Evolutionary conservation across 1,284 basidiomycete species (phyloP).

Genomic region (Vanrija sp.): DNA sequence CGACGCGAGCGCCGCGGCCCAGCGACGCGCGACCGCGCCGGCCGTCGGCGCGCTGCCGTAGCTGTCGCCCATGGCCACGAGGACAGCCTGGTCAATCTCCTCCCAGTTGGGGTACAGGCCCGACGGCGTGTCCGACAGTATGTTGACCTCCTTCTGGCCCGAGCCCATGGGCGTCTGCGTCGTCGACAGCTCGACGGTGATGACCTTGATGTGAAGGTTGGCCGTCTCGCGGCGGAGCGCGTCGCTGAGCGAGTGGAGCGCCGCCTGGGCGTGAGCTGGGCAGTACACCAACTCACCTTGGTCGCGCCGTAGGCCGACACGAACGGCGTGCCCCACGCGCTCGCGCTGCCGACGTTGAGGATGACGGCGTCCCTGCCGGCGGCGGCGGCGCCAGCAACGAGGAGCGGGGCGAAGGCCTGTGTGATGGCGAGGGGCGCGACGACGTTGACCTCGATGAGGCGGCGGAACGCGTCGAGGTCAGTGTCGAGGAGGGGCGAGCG

Average conservation of each 20-base stretch:
- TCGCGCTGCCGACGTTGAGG: slow-evolving; percentile 22
- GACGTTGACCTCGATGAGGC: slow-evolving; percentile 25
- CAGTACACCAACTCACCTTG: neutral
- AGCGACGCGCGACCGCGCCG: neutral
- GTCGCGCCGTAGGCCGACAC: slow-evolving; percentile 10
- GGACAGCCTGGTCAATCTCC: neutral
- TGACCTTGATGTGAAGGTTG: slow-evolving; percentile 4
- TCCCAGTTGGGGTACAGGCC: neutral
- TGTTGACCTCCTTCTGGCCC: neutral
- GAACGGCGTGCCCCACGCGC: slow-evolving; percentile 11
- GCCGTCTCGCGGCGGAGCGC: slow-evolving; percentile 15
- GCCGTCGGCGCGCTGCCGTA: neutral
- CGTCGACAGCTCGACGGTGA: neutral
- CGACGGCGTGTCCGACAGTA: neutral
- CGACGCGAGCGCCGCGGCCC: neutral
- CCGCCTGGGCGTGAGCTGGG: slow-evolving; percentile 14
- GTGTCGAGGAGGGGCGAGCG: slow-evolving; percentile 1
- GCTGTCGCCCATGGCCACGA: neutral
- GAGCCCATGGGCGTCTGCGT: slow-evolving; percentile 1
- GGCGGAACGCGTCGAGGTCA: slow-evolving; percentile 1
- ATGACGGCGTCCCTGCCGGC: slow-evolving; percentile 1
- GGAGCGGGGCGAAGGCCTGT: slow-evolving; percentile 17
- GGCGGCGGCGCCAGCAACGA: neutral
- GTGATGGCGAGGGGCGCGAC: slow-evolving; percentile 16
- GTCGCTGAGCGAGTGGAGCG: slow-evolving; percentile 11